Base-by-base conservation (phyloP, 2,329 filamentous ascomycete genomes). In the Ambrosiella beaveri region DNA sequence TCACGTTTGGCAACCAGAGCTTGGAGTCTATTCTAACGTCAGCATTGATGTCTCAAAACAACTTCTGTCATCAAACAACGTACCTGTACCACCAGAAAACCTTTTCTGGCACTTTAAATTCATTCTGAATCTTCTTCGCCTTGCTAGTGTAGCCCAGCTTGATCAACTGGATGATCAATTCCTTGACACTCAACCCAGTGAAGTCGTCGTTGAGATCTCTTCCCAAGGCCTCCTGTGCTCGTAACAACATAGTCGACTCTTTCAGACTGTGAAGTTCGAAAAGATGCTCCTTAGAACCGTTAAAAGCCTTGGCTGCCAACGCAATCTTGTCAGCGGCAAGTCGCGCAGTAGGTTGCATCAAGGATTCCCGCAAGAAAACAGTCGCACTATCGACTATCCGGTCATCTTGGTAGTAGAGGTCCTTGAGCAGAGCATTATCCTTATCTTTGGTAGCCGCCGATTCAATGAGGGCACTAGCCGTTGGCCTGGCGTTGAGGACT, bases 391-490 rank as follows among this genome's bases (percentile, higher is more conserved):
- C 93, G 4, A 89, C 74, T 2, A 90, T 81, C 4, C 91, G 82
- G 68, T 98, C 93, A 65, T 97, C 93, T 71, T 97, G 93, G 68
- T 98, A 98, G 72, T 93, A 98, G 2, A 98, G 75, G 66, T 97
- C 93, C 66, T 97, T 98, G 35, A 98, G 79, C 19, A 98, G 70
- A 0, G 80, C 77, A 64, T 95, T 89, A 65, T 95, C 85, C 17
- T 71, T 73, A 55, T 87, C 81, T 55, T 78, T 75, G 50, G 71
- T 67, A 0, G 93, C 91, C 0, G 84, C 85, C 1, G 88, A 80
- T 69, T 98, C 93, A 27, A 98, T 87, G 9, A 98, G 78, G 0
- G 93, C 88, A 1, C 88, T 89, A 3, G 93, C 93, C 35, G 88
- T 78, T 0, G 91, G 89, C 0, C 90, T 82, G 57, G 78, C 81